Base-by-base conservation (phyloP, 306 rosid genomes). In the Castanea mollissima region DNA sequence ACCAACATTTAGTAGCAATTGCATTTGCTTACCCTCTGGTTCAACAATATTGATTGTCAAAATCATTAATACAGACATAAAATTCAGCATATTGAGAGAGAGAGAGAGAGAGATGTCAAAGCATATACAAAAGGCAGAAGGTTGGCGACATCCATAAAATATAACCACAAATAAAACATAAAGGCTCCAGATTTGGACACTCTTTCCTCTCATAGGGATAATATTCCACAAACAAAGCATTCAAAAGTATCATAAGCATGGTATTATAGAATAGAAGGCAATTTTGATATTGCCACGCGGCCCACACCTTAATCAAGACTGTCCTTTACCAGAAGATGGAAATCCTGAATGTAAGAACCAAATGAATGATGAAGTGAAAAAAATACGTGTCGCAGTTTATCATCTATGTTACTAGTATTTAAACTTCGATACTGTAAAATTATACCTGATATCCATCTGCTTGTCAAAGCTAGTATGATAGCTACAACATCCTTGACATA, bases 401-500 rank as follows among this genome's bases (percentile, higher is more conserved):
- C 65, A 34, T 76, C 7, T 21, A 16, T 67, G 9, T 32, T 29
- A 63, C 71, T 29, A 13, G 74, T 68, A 31, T 16, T 49, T 27
- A 10, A 73, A 77, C 71, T 76, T 76, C 35, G 54, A 46, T 7
- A 25, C 38, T 74, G 25, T 38, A 76, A 79, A 25, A 65, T 75
- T 76, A 59, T 88, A 95, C 97, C 98, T 79, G 98, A 88, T 75
- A 90, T 83, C 94, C 92, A 89, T 79, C 83, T 87, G 76, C 76
- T 88, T 23, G 93, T 86, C 84, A 95, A 73, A 75, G 90, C 87
- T 71, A 87, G 78, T 54, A 92, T 82, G 78, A 87, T 58, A 73
- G 82, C 69, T 57, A 92, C 89, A 2, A 92, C 92, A 79, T 95
- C 98, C 87, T 86, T 90, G 64, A 95, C 97, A 85, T 87, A 92